These are phyloP conservation scores for Trichophyton mentagrophytes DNA, from an alignment of 2,329 filamentous ascomycete species.

Conservation along the genomic window DNA sequence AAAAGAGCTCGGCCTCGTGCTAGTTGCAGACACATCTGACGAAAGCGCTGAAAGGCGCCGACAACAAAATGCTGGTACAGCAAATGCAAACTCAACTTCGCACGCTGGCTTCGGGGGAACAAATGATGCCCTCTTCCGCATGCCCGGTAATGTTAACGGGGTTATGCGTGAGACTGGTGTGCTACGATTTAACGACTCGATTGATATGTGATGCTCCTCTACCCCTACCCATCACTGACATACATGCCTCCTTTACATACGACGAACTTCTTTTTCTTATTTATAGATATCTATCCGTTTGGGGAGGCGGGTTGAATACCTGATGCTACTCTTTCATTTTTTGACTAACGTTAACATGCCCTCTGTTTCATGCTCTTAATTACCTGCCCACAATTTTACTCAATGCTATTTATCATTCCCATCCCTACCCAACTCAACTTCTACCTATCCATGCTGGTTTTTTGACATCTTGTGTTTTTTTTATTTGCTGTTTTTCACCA, in stretches of 20 bases:
- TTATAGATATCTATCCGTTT: constrained; percentile 1
- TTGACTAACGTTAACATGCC: not conserved
- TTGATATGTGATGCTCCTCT: constrained; percentile 47
- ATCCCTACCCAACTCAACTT: not conserved
- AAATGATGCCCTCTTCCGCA: constrained; percentile 35
- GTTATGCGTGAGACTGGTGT: constrained; percentile 76
- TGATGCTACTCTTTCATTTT: not conserved
- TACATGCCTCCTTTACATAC: too few species aligned
- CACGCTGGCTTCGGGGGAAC: constrained; percentile 18
- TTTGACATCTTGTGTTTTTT: not conserved
- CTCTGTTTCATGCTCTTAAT: not conserved
- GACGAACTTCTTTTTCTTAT: not conserved
- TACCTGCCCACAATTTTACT: not conserved
- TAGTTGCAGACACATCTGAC: constrained; percentile 75
- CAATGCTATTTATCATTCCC: not conserved
- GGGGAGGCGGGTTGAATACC: not conserved
- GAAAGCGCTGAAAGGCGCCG: constrained; percentile 29
- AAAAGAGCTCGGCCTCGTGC: constrained; percentile 82
- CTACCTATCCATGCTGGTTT: not conserved
- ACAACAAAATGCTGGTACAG: constrained; percentile 14
- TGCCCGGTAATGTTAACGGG: constrained; percentile 76
- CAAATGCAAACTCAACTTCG: not conserved
- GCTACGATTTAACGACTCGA: constrained; percentile 81
- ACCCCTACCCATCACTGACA: not conserved
- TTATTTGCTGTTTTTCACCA: too few species aligned